These are phyloP conservation scores for Fusarium piperis DNA, from an alignment of 2,329 filamentous ascomycete species.

Conservation along the genomic window DNA sequence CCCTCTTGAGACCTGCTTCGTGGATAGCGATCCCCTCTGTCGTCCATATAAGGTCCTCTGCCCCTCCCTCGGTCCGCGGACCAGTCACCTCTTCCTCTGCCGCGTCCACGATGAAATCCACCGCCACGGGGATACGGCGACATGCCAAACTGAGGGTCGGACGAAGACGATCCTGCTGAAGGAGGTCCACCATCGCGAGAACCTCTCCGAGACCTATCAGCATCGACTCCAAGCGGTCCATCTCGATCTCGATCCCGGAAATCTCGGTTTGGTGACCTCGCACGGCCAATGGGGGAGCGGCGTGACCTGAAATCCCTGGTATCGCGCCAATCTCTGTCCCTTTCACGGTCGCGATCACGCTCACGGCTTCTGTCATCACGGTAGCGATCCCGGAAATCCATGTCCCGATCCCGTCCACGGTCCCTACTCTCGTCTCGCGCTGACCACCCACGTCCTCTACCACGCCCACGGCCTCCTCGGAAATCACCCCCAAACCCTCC, in stretches of 20 bases:
- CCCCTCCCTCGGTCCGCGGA: conserved; percentile 61
- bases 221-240: conserved; percentile 70
- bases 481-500: conserved; percentile 74
- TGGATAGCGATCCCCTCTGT: conserved; percentile 68
- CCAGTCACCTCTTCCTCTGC: conserved; percentile 57
- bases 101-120: conserved; percentile 65
- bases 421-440: conserved; percentile 70
- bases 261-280: conserved; percentile 74
- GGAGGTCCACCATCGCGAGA: conserved; percentile 76
- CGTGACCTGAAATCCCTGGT: conserved; percentile 54
- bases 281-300: conserved; percentile 67
- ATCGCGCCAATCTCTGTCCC: conserved; percentile 60
- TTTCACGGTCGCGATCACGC: conserved; percentile 64
- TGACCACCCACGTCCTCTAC: conserved; percentile 66
- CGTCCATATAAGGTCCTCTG: conserved; percentile 65
- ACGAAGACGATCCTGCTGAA: conserved; percentile 76
- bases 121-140: conserved; percentile 64
- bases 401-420: conserved; percentile 67
- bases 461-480: conserved; percentile 61
- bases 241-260: conserved; percentile 69
- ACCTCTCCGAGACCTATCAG: conserved; percentile 72
- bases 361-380: conserved; percentile 70
- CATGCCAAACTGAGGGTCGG: conserved; percentile 69
- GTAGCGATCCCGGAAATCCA: conserved; percentile 68
- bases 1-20: conserved; percentile 74